Evolutionary conservation across 768 basidiomycete genomes (phyloP).

Genomic region (Leccinum arenicola): DNA sequence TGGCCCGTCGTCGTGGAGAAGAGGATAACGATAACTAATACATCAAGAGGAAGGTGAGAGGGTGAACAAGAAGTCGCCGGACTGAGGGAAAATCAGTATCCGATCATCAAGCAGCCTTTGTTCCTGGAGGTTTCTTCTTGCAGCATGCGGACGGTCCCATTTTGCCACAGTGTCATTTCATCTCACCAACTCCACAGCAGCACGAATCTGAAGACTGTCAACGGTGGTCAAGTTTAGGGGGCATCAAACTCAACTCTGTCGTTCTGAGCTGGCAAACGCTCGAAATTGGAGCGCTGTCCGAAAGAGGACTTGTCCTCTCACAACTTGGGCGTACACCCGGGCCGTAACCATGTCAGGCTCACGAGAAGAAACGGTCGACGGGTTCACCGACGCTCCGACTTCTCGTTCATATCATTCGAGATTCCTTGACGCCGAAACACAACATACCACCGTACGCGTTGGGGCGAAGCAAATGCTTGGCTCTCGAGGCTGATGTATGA

Average conservation of each 20-base stretch:
- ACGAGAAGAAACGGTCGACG: neutral
- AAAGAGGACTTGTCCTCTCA: neutral
- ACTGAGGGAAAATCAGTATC: too few relatives aligned
- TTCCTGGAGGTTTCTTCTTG: too few relatives aligned
- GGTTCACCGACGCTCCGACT: neutral
- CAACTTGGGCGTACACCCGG: neutral
- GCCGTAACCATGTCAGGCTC: neutral
- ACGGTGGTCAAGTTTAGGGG: neutral
- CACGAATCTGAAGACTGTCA: neutral
- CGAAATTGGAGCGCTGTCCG: neutral
- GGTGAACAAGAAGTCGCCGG: too few relatives aligned
- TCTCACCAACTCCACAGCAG: neutral
- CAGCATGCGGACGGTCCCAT: too few relatives aligned
- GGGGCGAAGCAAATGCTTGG: conserved; percentile 47
- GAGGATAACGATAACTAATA: too few relatives aligned
- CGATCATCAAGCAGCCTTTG: too few relatives aligned
- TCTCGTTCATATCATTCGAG: neutral
- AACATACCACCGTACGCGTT: conserved; percentile 66
- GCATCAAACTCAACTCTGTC: conserved; percentile 5
- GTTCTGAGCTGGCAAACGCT: neutral
- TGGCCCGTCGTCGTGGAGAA: too few relatives aligned
- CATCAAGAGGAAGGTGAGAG: too few relatives aligned
- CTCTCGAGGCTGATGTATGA: conserved; percentile 67
- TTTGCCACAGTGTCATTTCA: neutral
- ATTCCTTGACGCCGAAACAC: conserved; percentile 72